Evolutionary conservation across 139 green algal species (phyloP), one percentile per base, ranked within the genome.

Genomic region (Spirogloea muscicola): DNA sequence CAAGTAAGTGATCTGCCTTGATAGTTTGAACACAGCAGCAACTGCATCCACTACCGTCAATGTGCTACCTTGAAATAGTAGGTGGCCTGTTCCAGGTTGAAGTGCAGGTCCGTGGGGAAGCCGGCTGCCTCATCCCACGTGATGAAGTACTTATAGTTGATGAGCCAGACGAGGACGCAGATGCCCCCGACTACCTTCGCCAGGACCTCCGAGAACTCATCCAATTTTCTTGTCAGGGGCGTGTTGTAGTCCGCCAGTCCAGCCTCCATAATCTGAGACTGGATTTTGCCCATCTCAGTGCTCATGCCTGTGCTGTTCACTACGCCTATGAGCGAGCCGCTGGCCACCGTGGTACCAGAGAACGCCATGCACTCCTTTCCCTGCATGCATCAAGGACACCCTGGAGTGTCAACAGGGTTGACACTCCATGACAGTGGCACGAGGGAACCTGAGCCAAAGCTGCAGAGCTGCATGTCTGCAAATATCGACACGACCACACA

Each of bases 211-310:
- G 94, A 94, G 84, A 99, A 99, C 68, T 92, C 82, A 62, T 99
- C 90, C 58, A 99, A 85, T 84, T 96, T 96, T 79, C 93, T 90
- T 86, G 97, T 96, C 33, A 99, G 85, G 0, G 95, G 95, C 2
- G 95, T 98, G 85, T 97, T 91, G 55, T 91, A 86, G 65, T 98
- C 91, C 82, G 97, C 92, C 58, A 90, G 75, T 1, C 79, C 68
- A 0, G 89, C 90, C 71, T 82, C 84, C 71, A 81, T 66, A 67
- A 84, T 81, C 34, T 87, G 79, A 43, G 84, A 74, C 81, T 98
- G 93, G 63, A 98, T 97, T 69, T 93, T 91, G 59, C 95, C 95
- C 33, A 99, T 97, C 86, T 99, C 95, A 0, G 95, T 98, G 2
- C 49, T 16, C 93, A 98, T 98, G 48, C 94, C 95, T 1, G 82